A percentile compares a stretch with the other conserved stretches of the same genome.
phyloP scores from a whole-genome alignment of 495 filamentous ascomycete genomes.

The Penicillium longicatenatum region DNA sequence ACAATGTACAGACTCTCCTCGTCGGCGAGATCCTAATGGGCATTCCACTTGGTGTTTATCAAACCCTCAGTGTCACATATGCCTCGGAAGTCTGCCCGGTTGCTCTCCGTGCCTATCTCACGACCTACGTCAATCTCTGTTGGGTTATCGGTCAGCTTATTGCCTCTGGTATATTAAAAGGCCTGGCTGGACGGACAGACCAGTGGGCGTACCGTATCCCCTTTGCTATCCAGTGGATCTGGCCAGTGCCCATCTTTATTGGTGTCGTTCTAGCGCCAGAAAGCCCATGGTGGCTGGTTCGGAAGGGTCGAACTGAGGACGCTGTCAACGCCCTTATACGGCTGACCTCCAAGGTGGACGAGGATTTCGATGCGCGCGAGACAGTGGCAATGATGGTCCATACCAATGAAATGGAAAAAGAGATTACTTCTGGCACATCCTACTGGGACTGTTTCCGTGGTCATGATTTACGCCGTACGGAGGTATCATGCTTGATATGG shows the following conservation, averaged over 20 bases:
- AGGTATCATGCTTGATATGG: slow-evolving; percentile 40
- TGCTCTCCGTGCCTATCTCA: slow-evolving; percentile 57
- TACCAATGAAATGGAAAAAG: slow-evolving; percentile 42
- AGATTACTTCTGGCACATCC: not conserved
- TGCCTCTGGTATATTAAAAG: no score
- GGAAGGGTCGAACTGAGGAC: slow-evolving; percentile 58
- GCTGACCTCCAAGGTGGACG: not conserved
- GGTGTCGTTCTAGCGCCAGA: slow-evolving; percentile 68
- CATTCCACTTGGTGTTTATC: slow-evolving; percentile 75
- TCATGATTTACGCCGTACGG: not conserved
- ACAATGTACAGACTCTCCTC: slow-evolving; percentile 58
- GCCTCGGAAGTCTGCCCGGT: no score
- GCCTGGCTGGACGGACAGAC: slow-evolving; percentile 28
- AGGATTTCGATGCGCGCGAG: not conserved
- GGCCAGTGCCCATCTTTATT: slow-evolving; percentile 66
- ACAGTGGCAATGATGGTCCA: slow-evolving; percentile 34
- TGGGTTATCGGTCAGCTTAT: not conserved
- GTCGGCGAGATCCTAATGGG: slow-evolving; percentile 71
- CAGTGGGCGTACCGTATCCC: slow-evolving; percentile 63
- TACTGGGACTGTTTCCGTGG: not conserved
- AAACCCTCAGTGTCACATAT: slow-evolving; percentile 62
- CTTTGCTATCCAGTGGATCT: slow-evolving; percentile 74
- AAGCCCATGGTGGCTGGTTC: slow-evolving; percentile 74
- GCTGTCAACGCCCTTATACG: slow-evolving; percentile 30
- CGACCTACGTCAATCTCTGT: not conserved